Conservation (phyloP, 2,329 filamentous ascomycete species). For the Colletotrichum godetiae region DNA sequence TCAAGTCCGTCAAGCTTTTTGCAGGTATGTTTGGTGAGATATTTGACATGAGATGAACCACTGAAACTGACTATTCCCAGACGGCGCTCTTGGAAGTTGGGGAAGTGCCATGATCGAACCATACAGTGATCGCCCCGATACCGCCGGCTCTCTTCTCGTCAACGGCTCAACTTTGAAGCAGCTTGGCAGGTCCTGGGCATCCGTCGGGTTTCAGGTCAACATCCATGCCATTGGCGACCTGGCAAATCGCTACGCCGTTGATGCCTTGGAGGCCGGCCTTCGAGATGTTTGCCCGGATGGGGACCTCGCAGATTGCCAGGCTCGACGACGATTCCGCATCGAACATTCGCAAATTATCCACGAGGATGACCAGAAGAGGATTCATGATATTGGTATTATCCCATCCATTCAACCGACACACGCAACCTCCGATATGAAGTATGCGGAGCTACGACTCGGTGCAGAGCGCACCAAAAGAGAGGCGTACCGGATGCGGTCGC, state of each 20-base stretch:
- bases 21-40: slow-evolving; percentile 59
- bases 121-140: slow-evolving; percentile 72
- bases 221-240: slow-evolving; percentile 80
- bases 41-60: background rate
- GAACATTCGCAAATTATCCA: slow-evolving; percentile 80
- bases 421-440: slow-evolving; percentile 77
- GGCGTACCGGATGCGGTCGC: slow-evolving; percentile 75
- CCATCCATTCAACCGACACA: slow-evolving; percentile 79
- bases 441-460: slow-evolving; percentile 71
- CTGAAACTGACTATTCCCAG: slow-evolving; percentile 48
- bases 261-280: slow-evolving; percentile 70
- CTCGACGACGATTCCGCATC: slow-evolving; percentile 70
- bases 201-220: slow-evolving; percentile 73
- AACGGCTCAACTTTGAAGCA: slow-evolving; percentile 68
- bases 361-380: slow-evolving; percentile 70
- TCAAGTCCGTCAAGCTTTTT: slow-evolving; percentile 77
- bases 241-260: slow-evolving; percentile 73
- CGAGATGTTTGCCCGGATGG: slow-evolving; percentile 60
- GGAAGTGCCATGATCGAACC: slow-evolving; percentile 78
- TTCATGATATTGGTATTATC: slow-evolving; percentile 69
- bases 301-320: slow-evolving; percentile 61
- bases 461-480: slow-evolving; percentile 61
- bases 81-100: slow-evolving; percentile 78
- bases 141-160: slow-evolving; percentile 73
- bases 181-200: slow-evolving; percentile 68